Base-by-base conservation (phyloP, 2,329 filamentous ascomycete species). In the Botrytis sinoallii region DNA sequence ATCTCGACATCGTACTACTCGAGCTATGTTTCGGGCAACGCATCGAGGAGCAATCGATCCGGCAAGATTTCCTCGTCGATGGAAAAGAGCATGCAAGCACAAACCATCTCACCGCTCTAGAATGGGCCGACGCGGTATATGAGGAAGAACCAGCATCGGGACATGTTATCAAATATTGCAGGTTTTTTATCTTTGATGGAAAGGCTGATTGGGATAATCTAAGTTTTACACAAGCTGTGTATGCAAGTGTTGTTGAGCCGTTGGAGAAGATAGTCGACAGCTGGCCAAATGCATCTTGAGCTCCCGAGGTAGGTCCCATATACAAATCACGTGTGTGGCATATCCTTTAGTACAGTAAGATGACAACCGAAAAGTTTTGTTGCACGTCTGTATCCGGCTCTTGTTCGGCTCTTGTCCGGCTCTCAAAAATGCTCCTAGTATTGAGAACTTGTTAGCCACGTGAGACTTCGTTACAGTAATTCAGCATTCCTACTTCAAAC, bases 1-100 rank as follows among this genome's bases (percentile, higher is more conserved):
- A 74, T 44, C 73, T 80, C 9, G 78, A 77, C 1, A 80, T 78
- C 25, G 38, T 79, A 7, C 72, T 80, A 1, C 76, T 79, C 1
- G 79, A 80, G 67, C 75, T 80, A 9, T 79, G 77, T 48, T 80
- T 77, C 46, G 77, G 77, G 3, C 60, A 78, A 70, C 14, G 75
- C 4, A 77, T 80, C 12, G 78, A 79, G 61, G 69, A 68, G 12
- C 75, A 78, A 48, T 42, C 72, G 2, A 40, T 77, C 5, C 72
- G 76, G 16, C 73, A 75, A 57, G 22, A 52, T 0, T 69, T 77
- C 44, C 68, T 79, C 6, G 32, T 71, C 9, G 72, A 79, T 72
- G 75, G 77, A 10, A 73, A 74, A 59, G 52, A 75, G 4, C 72
- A 76, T 42, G 52, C 71, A 3, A 46, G 25, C 7, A 79, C 75